Evolutionary conservation across 768 basidiomycete species (phyloP).

Genomic region (Hortiboletus campestris): DNA sequence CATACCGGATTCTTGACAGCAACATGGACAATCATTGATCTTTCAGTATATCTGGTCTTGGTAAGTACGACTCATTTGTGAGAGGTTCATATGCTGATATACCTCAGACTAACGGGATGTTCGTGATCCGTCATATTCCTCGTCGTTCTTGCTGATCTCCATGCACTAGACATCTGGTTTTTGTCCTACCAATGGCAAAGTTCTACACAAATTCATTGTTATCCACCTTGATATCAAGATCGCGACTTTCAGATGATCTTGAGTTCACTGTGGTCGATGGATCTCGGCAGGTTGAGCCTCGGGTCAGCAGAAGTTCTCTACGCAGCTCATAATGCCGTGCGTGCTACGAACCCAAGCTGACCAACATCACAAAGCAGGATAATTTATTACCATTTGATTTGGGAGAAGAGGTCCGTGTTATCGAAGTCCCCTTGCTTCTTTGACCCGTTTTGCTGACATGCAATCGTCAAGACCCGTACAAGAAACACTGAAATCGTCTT

Average conservation of each 20-base stretch:
- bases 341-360: conserved; percentile 4
- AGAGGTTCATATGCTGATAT: conserved; percentile 1
- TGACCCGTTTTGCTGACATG: neutral
- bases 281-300: conserved; percentile 17
- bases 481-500: conserved; percentile 22
- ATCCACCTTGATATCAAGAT: conserved; percentile 34
- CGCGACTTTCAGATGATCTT: conserved; percentile 12
- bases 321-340: neutral
- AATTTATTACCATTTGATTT: conserved; percentile 8
- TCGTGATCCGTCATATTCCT: neutral
- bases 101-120: conserved; percentile 22
- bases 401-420: conserved; percentile 12
- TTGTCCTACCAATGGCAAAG: conserved; percentile 34
- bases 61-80: conserved; percentile 5
- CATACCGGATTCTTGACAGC: conserved; percentile 42
- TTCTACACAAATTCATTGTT: conserved; percentile 37
- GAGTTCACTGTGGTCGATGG: conserved; percentile 27
- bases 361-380: conserved; percentile 7
- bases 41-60: conserved; percentile 27
- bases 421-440: neutral
- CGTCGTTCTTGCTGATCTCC: neutral
- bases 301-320: conserved; percentile 14
- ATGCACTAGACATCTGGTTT: conserved; percentile 25
- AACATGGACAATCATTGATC: conserved; percentile 34
- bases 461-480: conserved; percentile 2